Percentiles rank a stretch among this genome's conserved stretches.
Conservation (phyloP, 2,329 filamentous ascomycete species). For the Neofusicoccum cordaticola region DNA sequence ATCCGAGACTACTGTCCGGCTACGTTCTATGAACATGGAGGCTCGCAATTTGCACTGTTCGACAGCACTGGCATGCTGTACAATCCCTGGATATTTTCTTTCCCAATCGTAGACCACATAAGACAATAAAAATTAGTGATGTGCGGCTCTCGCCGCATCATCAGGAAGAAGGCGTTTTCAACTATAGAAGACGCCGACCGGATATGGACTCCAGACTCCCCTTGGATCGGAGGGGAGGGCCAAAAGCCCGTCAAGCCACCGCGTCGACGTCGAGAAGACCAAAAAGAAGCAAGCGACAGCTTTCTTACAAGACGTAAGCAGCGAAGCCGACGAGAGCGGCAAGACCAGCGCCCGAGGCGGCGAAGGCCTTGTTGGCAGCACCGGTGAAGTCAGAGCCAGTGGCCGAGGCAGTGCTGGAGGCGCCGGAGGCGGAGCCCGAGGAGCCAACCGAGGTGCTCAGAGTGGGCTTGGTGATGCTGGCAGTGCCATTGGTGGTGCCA, state of each 20-base stretch:
- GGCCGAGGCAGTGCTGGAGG: constrained; percentile 22
- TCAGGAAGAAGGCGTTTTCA: background rate
- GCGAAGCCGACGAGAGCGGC: constrained; percentile 53
- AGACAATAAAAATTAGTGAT: constrained; percentile 2
- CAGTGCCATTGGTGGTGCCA: constrained; percentile 13
- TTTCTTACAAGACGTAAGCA: constrained; percentile 39
- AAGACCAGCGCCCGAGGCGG: constrained; percentile 50
- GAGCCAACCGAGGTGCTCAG: background rate
- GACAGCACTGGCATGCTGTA: background rate
- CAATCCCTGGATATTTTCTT: background rate
- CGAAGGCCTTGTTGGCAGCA: constrained; percentile 49
- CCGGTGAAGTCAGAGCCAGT: constrained; percentile 46
- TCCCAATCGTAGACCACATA: constrained; percentile 9
- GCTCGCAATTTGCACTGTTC: too few relatives aligned
- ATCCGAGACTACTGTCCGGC: background rate
- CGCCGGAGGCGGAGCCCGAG: background rate
- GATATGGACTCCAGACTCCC: background rate
- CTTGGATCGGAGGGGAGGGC: background rate
- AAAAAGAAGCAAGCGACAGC: background rate
- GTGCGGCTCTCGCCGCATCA: background rate
- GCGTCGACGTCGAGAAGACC: constrained; percentile 4
- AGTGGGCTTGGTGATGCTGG: constrained; percentile 13
- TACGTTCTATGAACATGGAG: background rate
- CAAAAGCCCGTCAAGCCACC: background rate
- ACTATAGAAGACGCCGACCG: background rate